Evolutionary conservation across 2,329 filamentous ascomycete species (phyloP), one percentile per base, ranked within the genome.

Genomic region (Penicillium sp.): DNA sequence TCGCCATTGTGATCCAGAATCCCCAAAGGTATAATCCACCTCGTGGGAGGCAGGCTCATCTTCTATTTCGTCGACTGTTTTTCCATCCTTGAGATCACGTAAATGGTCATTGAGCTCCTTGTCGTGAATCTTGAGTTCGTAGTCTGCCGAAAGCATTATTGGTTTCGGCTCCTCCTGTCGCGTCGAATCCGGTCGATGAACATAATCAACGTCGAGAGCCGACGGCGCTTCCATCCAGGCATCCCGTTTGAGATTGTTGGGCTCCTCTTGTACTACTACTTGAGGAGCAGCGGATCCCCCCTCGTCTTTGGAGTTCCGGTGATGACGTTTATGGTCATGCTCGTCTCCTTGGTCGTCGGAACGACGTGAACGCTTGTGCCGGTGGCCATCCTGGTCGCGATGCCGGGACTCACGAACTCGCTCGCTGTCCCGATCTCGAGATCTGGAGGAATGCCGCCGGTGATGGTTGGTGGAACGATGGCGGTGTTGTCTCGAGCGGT

Each of bases 141-240:
- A 86, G 53, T 87, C 86, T 17, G 85, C 77, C 53, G 80, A 71
- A 10, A 80, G 69, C 68, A 77, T 77, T 51, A 66, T 73, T 6
- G 74, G 62, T 52, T 73, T 75, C 6, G 75, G 68, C 9, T 70
- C 71, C 50, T 77, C 78, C 63, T 77, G 79, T 38, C 76, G 73
- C 59, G 85, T 86, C 79, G 59, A 84, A 81, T 69, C 90, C 84
- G 50, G 91, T 82, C 76, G 73, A 37, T 79, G 76, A 25, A 80
- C 70, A 72, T 96, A 96, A 70, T 97, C 93, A 57, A 97, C 81
- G 53, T 93, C 88, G 37, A 96, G 77, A 0, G 88, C 86, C 0
- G 90, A 90, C 0, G 93, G 92, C 0, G 89, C 89, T 59, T 92
- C 88, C 94, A 99, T 99, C 93, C 95, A 99, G 0, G 89, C 85